Evolutionary conservation across 2,329 filamentous ascomycete genomes (phyloP).

Genomic region (Sclerotinia spermophila): DNA sequence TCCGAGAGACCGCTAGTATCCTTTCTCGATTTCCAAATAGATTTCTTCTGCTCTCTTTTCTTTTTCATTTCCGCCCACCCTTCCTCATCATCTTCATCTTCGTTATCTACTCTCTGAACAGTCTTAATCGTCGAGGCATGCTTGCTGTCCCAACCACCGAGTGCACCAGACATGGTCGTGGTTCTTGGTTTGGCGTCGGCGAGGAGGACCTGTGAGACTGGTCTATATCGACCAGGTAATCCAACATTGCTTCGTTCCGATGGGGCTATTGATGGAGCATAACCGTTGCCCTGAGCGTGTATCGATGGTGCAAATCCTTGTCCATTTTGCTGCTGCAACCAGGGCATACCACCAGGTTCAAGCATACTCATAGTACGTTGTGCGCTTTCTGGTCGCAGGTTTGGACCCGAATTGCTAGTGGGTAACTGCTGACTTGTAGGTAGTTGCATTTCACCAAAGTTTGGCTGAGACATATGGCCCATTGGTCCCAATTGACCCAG

Average conservation of each 20-base stretch:
- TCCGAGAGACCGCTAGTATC: slow-evolving; percentile 35
- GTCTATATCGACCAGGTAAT: slow-evolving; percentile 82
- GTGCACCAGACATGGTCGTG: slow-evolving; percentile 34
- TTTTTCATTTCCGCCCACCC: slow-evolving; percentile 69
- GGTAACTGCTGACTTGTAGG: slow-evolving; percentile 24
- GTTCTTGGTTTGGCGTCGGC: slow-evolving; percentile 36
- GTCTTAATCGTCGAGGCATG: slow-evolving; percentile 43
- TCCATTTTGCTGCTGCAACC: slow-evolving; percentile 44
- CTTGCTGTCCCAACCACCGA: slow-evolving; percentile 34
- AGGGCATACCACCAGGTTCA: slow-evolving; percentile 55
- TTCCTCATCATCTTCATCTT: slow-evolving; percentile 59
- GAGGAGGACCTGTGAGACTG: slow-evolving; percentile 66
- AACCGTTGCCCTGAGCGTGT: slow-evolving; percentile 51
- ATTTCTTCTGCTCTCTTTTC: slow-evolving; percentile 65
- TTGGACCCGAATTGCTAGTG: slow-evolving; percentile 16
- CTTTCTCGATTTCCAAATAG: slow-evolving; percentile 63
- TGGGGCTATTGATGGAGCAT: slow-evolving; percentile 88
- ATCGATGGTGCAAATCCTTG: slow-evolving; percentile 48
- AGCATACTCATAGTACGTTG: slow-evolving; percentile 79
- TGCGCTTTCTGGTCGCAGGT: slow-evolving; percentile 26
- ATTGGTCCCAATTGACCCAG: slow-evolving; percentile 19
- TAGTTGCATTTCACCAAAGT: slow-evolving; percentile 27
- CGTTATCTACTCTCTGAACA: slow-evolving; percentile 43
- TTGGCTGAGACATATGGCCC: slow-evolving; percentile 28
- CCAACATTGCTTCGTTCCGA: slow-evolving; percentile 94